phyloP scores from a whole-genome alignment of 2,329 filamentous ascomycete genomes.

The Penicillium brevicompactum region DNA sequence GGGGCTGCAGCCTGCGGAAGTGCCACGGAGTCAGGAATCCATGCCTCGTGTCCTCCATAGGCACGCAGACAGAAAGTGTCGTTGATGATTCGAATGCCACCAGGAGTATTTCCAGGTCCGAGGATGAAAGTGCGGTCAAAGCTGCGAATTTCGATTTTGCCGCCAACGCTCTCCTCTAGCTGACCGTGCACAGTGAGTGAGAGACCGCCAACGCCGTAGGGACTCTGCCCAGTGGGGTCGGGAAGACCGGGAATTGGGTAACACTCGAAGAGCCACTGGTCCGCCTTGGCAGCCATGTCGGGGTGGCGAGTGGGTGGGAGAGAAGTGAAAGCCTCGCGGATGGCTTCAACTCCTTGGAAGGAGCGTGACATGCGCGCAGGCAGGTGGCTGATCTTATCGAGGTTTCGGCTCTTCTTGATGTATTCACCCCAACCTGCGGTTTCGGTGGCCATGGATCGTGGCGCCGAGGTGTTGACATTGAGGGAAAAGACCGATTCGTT shows the following conservation, averaged over 20 bases:
- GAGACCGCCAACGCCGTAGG: conserved; percentile 72
- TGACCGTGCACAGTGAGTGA: conserved; percentile 80
- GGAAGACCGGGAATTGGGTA: conserved; percentile 71
- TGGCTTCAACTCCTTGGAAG: conserved; percentile 65
- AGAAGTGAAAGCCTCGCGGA: conserved; percentile 68
- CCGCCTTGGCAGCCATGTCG: conserved; percentile 64
- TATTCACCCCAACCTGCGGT: conserved; percentile 68
- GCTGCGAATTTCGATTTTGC: conserved; percentile 66
- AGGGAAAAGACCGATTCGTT: conserved; percentile 73
- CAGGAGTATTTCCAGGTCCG: conserved; percentile 69
- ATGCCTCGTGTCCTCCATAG: conserved; percentile 61
- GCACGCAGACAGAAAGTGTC: conserved; percentile 76
- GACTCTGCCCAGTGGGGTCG: conserved; percentile 66
- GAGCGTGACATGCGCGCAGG: conserved; percentile 66
- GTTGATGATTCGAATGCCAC: conserved; percentile 72
- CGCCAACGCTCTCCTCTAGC: conserved; percentile 71
- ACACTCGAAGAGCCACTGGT: conserved; percentile 82
- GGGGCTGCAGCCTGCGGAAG: conserved; percentile 38
- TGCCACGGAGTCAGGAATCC: conserved; percentile 44
- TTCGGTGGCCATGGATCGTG: conserved; percentile 54
- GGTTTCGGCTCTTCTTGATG: conserved; percentile 75
- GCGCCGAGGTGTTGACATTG: conserved; percentile 66
- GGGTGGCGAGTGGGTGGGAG: conserved; percentile 77
- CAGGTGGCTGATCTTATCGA: conserved; percentile 67
- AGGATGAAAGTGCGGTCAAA: conserved; percentile 82